Base-by-base conservation (phyloP, 306 rosid species). In the Gastrolobium bilobum region DNA sequence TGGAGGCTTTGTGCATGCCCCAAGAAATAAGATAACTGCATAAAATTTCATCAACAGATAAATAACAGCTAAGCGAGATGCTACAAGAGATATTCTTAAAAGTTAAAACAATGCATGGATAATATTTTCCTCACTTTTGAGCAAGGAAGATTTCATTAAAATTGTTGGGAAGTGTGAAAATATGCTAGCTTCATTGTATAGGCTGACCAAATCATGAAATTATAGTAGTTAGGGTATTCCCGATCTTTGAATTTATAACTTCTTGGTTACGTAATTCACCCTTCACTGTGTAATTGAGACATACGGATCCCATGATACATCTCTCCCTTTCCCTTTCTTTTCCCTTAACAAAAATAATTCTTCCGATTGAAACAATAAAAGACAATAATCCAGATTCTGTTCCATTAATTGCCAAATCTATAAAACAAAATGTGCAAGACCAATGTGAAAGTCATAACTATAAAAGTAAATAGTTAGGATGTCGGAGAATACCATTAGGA, bases 1-100 rank as follows among this genome's bases (percentile, higher is more conserved):
- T 15, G 99, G 99, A 78, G 98, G 99, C 85, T 90, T 93, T 29
- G 98, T 93, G 89, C 98, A 96, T 60, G 99, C 99, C 73, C 98
- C 99, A 70, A 96, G 96, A 91, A 96, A 96, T 86, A 96, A 88
- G 81, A 96, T 93, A 80, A 96, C 99, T 96, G 99, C 92, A 85
- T 69, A 79, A 15, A 70, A 75, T 79, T 84, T 68, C 79, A 87
- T 33, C 75, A 65, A 26, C 43, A 48, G 35, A 73, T 77, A 13
- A 82, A 62, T 29, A 80, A 59, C 75, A 11, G 73, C 46, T 26
- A 54, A 70, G 75, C 68, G 81, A 73, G 7, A 47, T 54, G 46
- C 56, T 65, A 79, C 57, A 73, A 37, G 5, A 70, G 40, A 70
- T 60, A 71, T 50, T 26, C 58, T 50, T 69, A 38, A 43, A 69